Evolutionary conservation across 1,139 yeast genomes (phyloP), one percentile per base, ranked within the genome.

Genomic region (Zygoascus hellenicus): DNA sequence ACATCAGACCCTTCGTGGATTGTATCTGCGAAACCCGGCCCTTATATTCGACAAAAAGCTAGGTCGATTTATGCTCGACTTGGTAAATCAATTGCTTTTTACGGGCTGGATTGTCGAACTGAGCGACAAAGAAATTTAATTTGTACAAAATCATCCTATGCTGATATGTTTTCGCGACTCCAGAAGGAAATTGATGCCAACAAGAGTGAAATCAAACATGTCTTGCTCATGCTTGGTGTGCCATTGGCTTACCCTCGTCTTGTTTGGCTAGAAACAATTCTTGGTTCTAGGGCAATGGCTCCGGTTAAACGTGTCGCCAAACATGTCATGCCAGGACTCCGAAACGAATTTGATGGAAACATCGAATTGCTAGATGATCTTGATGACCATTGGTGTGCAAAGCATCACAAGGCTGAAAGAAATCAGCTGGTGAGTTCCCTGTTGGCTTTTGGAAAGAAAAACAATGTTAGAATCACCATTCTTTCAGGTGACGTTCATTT

Each of bases 321-420:
- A 52, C 90, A 92, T 2, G 64, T 84, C 43, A 66, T 85, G 43
- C 75, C 76, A 41, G 74, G 77, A 48, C 56, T 67, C 15, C 88
- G 87, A 34, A 90, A 92, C 61, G 94, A 87, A 56, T 90, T 89
- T 61, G 96, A 89, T 60, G 97, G 97, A 1, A 80, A 84, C 38
- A 81, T 90, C 15, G 97, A 90, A 66, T 79, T 90, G 14, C 74
- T 90, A 55, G 97, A 92, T 61, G 97, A 90, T 63, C 74, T 92
- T 62, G 84, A 89, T 61, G 98, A 90, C 63, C 97, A 92, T 66
- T 90, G 97, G 97, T 89, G 97, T 65, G 84, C 96, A 5, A 75
- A 75, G 51, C 77, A 82, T 63, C 98, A 90, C 60, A 87, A 87
- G 63, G 66, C 69, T 46, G 96, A 87, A 65, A 75, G 96, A 51